Evolutionary conservation across 2,329 filamentous ascomycete genomes (phyloP), one percentile per base, ranked within the genome.

Genomic region (Domatiomyces globalis): DNA sequence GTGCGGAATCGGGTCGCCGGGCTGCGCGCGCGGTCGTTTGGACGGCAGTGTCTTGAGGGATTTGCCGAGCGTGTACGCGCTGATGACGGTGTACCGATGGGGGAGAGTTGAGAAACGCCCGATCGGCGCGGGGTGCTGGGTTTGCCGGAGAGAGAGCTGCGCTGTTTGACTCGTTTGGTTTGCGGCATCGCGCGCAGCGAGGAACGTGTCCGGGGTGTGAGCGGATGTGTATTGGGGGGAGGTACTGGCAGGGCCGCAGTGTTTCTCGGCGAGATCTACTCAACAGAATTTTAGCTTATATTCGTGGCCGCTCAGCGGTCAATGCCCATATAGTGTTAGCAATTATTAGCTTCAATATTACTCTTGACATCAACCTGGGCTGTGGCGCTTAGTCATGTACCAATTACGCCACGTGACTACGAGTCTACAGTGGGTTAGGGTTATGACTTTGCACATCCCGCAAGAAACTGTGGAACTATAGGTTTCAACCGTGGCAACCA

Each of bases 1-100:
- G 53, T 76, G 72, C 1, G 84, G 84, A 45, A 85, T 70, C 27
- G 85, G 84, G 61, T 88, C 84, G 54, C 85, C 85, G 61, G 84
- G 84, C 87, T 57, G 20, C 49, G 22, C 46, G 44, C 18, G 36
- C 7, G n/a, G 51, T 59, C 49, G 56, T 47, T 45, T 12, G 15
- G 19, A 33, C 15, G 29, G 36, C 6, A 22, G 27, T 19, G 12
- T 65, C 59, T 68, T 66, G 49, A 69, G 62, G 58, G 9, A 58
- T 56, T 52, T 66, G 63, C 52, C 66, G 63, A 49, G 58, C 51
- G 49, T 54, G 60, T 43, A 49, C 54, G 58, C 56, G 52, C 50
- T 33, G 43, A 48, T 20, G 49, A 44, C 53, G 55, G 58, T 25
- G 53, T 53, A 5, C 51, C 52, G 15, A 49, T 50, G 39, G 52